These are phyloP conservation scores for Alternaria arborescens DNA, from an alignment of 2,329 filamentous ascomycete species.

Conservation along the genomic window DNA sequence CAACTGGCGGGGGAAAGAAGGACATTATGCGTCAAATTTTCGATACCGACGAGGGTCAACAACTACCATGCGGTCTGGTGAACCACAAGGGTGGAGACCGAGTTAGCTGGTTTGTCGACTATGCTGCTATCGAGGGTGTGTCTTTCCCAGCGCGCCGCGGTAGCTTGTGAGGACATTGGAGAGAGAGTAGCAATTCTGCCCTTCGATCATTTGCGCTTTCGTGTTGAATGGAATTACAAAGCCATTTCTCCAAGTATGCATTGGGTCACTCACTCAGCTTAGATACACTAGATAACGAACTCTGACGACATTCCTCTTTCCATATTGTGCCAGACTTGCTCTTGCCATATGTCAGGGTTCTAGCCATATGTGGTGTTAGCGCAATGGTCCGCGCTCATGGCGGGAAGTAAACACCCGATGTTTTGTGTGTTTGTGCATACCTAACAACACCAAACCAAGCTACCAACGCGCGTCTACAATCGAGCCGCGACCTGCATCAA, in stretches of 20 bases:
- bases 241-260: slow-evolving; percentile 35
- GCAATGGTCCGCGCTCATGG: slow-evolving; percentile 11
- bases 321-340: not conserved
- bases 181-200: not conserved
- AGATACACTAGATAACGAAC: slow-evolving; percentile 34
- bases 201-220: slow-evolving; percentile 35
- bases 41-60: slow-evolving; percentile 74
- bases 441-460: slow-evolving; percentile 8
- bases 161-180: slow-evolving; percentile 58
- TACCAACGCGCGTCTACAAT: slow-evolving; percentile 4
- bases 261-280: slow-evolving; percentile 30
- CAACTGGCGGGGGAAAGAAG: slow-evolving; percentile 88
- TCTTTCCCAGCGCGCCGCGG: slow-evolving; percentile 76
- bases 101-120: slow-evolving; percentile 95
- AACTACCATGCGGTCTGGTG: slow-evolving; percentile 84
- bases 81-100: slow-evolving; percentile 85
- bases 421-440: slow-evolving; percentile 12
- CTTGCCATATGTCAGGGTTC: slow-evolving; percentile 5
- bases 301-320: slow-evolving; percentile 7
- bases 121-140: slow-evolving; percentile 84
- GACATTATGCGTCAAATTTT: slow-evolving; percentile 93
- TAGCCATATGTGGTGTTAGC: slow-evolving; percentile 7
- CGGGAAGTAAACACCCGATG: slow-evolving; percentile 14
- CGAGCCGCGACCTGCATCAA: slow-evolving; percentile 36
- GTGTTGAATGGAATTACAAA: slow-evolving; percentile 27